Base-by-base conservation (phyloP, 2,329 filamentous ascomycete species). In the Hymenoscyphus occultus region DNA sequence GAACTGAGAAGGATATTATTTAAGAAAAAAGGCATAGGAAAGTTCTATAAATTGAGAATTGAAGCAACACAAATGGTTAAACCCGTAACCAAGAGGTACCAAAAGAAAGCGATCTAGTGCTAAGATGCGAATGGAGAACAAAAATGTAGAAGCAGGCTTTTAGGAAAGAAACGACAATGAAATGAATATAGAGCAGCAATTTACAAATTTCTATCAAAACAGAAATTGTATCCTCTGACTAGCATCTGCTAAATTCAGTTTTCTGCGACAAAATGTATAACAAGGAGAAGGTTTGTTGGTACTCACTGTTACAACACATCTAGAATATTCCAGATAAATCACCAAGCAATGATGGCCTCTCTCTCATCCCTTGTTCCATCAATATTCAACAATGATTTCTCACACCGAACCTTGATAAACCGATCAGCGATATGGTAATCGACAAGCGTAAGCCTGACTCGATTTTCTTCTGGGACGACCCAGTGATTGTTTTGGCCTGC, bases 311-410 rank as follows among this genome's bases (percentile, higher is more conserved):
- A 35, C 5, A 35, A 35, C 35, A 35, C 19, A 1, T 28, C n/a
- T 13, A 28, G 19, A 22, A 54, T 22, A 19, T 54, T 54, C 16
- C 6, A 14, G 48, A 28, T 35, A 10, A 28, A 9, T 57, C 31
- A 74, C 73, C 73, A 75, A 56, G 70, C 69, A 61, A 75, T 70
- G 32, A 73, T 64, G 1, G 65, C 71, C 56, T 73, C 70, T 60
- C 69, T 68, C 45, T 69, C 69, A 48, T 72, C 69, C 42, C 60
- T 68, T 12, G 58, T 71, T 28, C 72, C 73, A 64, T 73, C 70
- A 19, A 59, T 67, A 4, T 59, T 62, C 19, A 59, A 35, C 5
- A 74, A 13, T 10, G 62, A 67, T 40, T 63, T 68, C 19, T 71
- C 68, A 54, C 70, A 71, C 28, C 69, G 70, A 9, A 74, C 69